A percentile compares a stretch with the other conserved stretches of the same genome.
phyloP scores from a whole-genome alignment of 306 rosid species.

The Vicia sativa region DNA sequence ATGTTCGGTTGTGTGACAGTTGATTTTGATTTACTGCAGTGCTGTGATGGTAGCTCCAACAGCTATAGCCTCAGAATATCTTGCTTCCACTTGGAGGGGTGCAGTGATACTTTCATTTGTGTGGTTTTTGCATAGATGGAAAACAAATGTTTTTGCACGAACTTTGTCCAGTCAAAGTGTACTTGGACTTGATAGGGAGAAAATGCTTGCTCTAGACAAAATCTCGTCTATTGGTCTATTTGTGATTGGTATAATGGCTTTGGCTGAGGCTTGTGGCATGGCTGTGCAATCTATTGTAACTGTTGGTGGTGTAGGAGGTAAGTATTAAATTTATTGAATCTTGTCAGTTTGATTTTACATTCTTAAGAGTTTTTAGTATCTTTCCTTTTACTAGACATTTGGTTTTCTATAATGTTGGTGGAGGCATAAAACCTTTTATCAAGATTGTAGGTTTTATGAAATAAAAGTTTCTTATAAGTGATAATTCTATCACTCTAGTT shows the following conservation, averaged over 20 bases:
- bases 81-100: constrained; percentile 75
- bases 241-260: constrained; percentile 82
- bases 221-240: constrained; percentile 80
- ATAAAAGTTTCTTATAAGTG: constrained; percentile 1
- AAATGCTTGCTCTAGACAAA: constrained; percentile 69
- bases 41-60: constrained; percentile 85
- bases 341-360: constrained; percentile 12
- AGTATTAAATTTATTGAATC: constrained; percentile 27
- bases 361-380: not conserved
- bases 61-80: constrained; percentile 68
- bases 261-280: constrained; percentile 95
- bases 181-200: constrained; percentile 68
- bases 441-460: constrained; percentile 3
- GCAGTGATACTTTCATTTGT: constrained; percentile 75
- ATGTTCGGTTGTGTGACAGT: constrained; percentile 33
- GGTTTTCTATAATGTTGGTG: constrained; percentile 25
- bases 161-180: constrained; percentile 45
- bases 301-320: constrained; percentile 97
- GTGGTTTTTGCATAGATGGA: constrained; percentile 93
- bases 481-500: constrained; percentile 2
- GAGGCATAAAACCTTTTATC: constrained; percentile 9
- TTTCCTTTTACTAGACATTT: constrained; percentile 1
- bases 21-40: constrained; percentile 62
- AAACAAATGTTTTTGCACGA: constrained; percentile 66
- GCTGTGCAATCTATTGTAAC: constrained; percentile 87